These are phyloP conservation scores for Discostella stelligeroides DNA, from an alignment of 108 stramenopile species.

Conservation along the genomic window DNA sequence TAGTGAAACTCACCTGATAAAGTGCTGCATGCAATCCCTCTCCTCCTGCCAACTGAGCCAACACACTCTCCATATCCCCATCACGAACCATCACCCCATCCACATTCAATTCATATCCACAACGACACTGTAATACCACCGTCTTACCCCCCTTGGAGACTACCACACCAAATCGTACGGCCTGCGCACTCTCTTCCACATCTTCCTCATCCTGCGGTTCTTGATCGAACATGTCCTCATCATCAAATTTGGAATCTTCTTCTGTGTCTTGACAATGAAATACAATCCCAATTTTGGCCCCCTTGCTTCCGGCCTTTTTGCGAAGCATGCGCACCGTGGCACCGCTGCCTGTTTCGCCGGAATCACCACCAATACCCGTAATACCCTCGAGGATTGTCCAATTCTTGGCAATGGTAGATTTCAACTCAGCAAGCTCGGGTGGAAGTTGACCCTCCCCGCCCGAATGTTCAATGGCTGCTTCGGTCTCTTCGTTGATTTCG, in stretches of 20 bases:
- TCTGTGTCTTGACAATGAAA: slow-evolving; percentile 87
- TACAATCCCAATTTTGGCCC: slow-evolving; percentile 57
- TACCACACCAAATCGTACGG: slow-evolving; percentile 73
- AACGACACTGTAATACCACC: slow-evolving; percentile 58
- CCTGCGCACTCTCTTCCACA: slow-evolving; percentile 50
- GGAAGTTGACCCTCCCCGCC: slow-evolving; percentile 15
- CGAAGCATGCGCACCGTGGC: slow-evolving; percentile 32
- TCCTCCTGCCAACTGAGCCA: slow-evolving; percentile 28
- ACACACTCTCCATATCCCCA: slow-evolving; percentile 42
- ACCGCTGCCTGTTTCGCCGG: slow-evolving; percentile 26
- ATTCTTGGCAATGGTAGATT: slow-evolving; percentile 18
- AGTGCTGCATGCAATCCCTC: slow-evolving; percentile 35
- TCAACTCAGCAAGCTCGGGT: slow-evolving; percentile 38
- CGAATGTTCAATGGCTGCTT: slow-evolving; percentile 17
- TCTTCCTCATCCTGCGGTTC: slow-evolving; percentile 24
- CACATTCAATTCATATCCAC: slow-evolving; percentile 49
- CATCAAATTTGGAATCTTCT: slow-evolving; percentile 39
- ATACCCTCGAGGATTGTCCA: slow-evolving; percentile 54
- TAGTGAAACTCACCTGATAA: slow-evolving; percentile 53
- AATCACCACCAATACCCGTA: slow-evolving; percentile 27
- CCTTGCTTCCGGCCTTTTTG: slow-evolving; percentile 46
- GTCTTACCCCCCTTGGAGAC: slow-evolving; percentile 76
- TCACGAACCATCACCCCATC: slow-evolving; percentile 58
- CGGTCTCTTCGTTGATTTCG: slow-evolving; percentile 50
- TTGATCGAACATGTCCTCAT: slow-evolving; percentile 31